Base-by-base conservation (phyloP, 2,329 filamentous ascomycete species). In the Neocucurbitaria cava region DNA sequence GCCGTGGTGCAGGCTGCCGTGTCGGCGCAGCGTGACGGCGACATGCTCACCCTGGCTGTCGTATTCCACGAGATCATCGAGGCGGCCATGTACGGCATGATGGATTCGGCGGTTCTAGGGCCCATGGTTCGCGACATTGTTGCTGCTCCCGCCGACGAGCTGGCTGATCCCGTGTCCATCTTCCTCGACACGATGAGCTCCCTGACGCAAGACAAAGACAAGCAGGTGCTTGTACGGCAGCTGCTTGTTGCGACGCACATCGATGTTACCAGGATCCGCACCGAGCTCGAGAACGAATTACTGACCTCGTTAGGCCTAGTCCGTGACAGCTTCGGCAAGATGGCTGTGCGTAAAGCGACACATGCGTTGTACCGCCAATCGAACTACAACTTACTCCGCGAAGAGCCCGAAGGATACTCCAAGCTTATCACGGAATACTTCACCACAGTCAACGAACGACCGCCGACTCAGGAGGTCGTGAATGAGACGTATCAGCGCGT, bases 351-450 rank as follows among this genome's bases (percentile, higher is more conserved):
- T 50, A 92, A 96, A 70, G 90, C 93, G 44, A 99, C 95, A 7
- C 96, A 97, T 66, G 82, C 95, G 4, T 84, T 99, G 0, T 99
- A 99, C 75, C 89, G 93, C 56, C 95, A 98, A 76, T 92, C 94
- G 13, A 98, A 96, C 75, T 98, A 96, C 81, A 99, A 99, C 69
- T 80, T 99, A 7, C 81, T 99, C 18, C 88, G 95, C 40, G 95
- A 99, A 78, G 95, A 99, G 76, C 92, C 92, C 0, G 95, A 99
- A 77, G 95, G 96, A 36, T 99, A 96, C 72, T 93, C 95, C 0
- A 99, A 99, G 75, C 85, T 99, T 42, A 87, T 96, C 56, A 97
- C 94, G 0, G 95, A 99, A 74, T 87, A 98, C 28, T 99, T 97
- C 76, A 94, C 92, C 7, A 96, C 90, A 0, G 91, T 90, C 67